Base-by-base conservation (phyloP, 148 eudicot genomes). In the Amaranthus hypochondriacus region DNA sequence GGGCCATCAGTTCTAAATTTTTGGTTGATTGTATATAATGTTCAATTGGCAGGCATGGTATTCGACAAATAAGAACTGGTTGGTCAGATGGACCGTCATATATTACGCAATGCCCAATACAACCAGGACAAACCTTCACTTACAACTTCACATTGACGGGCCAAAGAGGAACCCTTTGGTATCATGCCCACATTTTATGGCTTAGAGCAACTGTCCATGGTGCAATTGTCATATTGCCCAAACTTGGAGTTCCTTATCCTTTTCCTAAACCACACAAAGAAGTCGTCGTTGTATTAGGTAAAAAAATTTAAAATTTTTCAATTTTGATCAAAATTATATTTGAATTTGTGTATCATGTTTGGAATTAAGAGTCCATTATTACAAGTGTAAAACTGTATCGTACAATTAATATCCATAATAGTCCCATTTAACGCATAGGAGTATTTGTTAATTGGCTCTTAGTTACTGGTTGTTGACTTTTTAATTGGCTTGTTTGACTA, bases 61-160 rank as follows among this genome's bases (percentile, higher is more conserved):
- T 75, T 13, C 21, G 72, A 67, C 77, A 75, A 15, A 28, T 67
- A 62, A 56, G 77, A 67, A 67, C 64, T 3, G 65, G 71, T 7
- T 75, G 77, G 77, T 61, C 72, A 12, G 77, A 75, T 49, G 77
- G 72, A n/a, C 77, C 77, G 6, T 65, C 70, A 56, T 74, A 65
- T 42, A 58, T 74, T 44, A 42, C 77, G 47, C 71, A 74, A 66
- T 74, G 77, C 28, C 77, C 77, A 0, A 75, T 75, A 46, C 66
- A 75, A 28, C 64, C 77, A 6, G 66, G 77, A 48, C 57, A 66
- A 58, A 66, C 56, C 28, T 75, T 56, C 43, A 21, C 49, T n/a
- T 68, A 75, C 57, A 75, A 66, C 39, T 66, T 75, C n/a, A 75
- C 66, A 2, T 14, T 67, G 5, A 66, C 77, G 52, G 66, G 66